These are phyloP conservation scores for Coleophoma cylindrospora DNA, from an alignment of 2,329 filamentous ascomycete genomes.

Conservation along the genomic window DNA sequence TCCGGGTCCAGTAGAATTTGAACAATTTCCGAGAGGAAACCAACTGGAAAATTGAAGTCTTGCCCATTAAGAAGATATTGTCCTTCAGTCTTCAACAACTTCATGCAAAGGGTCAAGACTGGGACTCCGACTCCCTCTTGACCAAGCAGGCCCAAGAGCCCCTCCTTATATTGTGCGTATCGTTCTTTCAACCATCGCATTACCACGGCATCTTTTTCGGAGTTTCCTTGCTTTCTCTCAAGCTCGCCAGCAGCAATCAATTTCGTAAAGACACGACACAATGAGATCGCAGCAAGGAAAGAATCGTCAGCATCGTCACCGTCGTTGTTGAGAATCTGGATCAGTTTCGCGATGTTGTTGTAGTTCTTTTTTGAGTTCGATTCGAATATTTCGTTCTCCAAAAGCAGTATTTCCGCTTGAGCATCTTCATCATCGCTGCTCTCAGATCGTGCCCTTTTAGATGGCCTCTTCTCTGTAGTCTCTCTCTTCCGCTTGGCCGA, in stretches of 20 bases:
- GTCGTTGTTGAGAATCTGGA: slow-evolving; percentile 51
- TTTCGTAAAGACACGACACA: slow-evolving; percentile 82
- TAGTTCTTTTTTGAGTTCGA: slow-evolving; percentile 88
- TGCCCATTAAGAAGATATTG: slow-evolving; percentile 54
- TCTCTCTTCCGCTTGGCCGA: slow-evolving; percentile 41
- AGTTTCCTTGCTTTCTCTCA: slow-evolving; percentile 56
- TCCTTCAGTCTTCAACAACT: slow-evolving; percentile 74
- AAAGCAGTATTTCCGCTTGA: slow-evolving; percentile 62
- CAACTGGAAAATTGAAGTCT: slow-evolving; percentile 64
- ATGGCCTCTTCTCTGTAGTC: slow-evolving; percentile 39
- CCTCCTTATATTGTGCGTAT: slow-evolving; percentile 64
- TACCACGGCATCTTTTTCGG: slow-evolving; percentile 71
- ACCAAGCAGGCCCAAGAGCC: slow-evolving; percentile 56
- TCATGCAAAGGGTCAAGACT: slow-evolving; percentile 76
- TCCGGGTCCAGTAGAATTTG: slow-evolving; percentile 52
- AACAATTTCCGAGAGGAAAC: slow-evolving; percentile 62
- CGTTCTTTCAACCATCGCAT: slow-evolving; percentile 74
- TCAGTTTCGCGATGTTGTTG: slow-evolving; percentile 77
- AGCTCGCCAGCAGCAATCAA: slow-evolving; percentile 72
- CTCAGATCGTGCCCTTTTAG: slow-evolving; percentile 36
- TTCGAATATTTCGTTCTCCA: slow-evolving; percentile 78
- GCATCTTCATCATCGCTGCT: slow-evolving; percentile 41
- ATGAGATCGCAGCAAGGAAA: slow-evolving; percentile 68
- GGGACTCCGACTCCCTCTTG: slow-evolving; percentile 62
- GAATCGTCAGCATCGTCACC: slow-evolving; percentile 48